Evolutionary conservation across 2,329 filamentous ascomycete species (phyloP), one percentile per base, ranked within the genome.

Genomic region (Aspergillus ochraceoroseus): DNA sequence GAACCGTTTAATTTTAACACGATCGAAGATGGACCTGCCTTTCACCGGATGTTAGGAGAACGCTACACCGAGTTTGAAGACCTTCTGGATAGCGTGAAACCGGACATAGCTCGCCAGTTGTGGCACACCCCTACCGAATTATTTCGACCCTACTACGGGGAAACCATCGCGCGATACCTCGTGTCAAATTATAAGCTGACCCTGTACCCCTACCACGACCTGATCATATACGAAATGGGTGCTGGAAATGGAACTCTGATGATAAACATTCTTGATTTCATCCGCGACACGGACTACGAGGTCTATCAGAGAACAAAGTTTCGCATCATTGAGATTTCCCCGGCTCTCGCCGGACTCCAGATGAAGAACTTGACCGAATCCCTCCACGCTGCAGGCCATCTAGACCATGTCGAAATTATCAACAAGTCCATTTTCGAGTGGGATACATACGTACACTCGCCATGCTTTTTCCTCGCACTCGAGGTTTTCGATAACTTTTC

Each of bases 81-180:
- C 61, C 70, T 73, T 14, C 77, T 98, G 43, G 94, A 98, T 63
- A 77, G 75, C 31, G 73, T 77, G 43, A 73, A 82, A 14, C 77
- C 77, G 32, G 79, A 86, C 69, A 79, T 85, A 32, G 83, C 86
- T 27, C 80, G 92, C 7, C 92, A 98, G 70, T 74, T 98, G 31
- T 98, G 92, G 92, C 94, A 98, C 65, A 98, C 92, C 8, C 92
- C 94, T 0, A 98, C 92, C 0, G 92, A 98, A 70, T 79, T 98
- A 13, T 98, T 98, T 70, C 80, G 87, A 20, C 92, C 94, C 0
- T 94, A 90, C 67, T 98, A 98, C 63, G 94, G 90, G 59, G 89
- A 98, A 72, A 87, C 92, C 22, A 87, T 98, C 53, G 92, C 90
- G n/a, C 83, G 90, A 13, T 95, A 96, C 64, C 79, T 98, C 30